A percentile compares a stretch with the other conserved stretches of the same genome.
phyloP scores from a whole-genome alignment of 352 stramenopile species.

The Phytopythium chamaehyphon region DNA sequence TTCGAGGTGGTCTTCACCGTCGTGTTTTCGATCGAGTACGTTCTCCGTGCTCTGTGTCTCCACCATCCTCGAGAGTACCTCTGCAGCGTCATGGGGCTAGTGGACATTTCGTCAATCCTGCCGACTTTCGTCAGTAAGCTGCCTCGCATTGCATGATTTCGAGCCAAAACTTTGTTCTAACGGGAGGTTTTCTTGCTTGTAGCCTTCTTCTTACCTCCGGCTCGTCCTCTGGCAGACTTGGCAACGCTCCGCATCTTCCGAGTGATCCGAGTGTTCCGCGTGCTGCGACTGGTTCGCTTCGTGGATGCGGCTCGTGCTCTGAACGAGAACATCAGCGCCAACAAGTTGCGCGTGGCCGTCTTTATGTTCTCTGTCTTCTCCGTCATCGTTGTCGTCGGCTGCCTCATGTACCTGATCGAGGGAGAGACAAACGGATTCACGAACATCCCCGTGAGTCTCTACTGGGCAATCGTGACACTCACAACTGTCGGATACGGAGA shows the following conservation, averaged over 20 bases:
- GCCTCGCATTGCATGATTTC: neutral
- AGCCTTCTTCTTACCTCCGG: conserved; percentile 50
- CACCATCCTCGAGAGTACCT: conserved; percentile 57
- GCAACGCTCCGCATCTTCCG: conserved; percentile 74
- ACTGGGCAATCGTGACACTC: conserved; percentile 87
- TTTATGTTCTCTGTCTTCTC: conserved; percentile 74
- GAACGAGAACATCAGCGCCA: conserved; percentile 76
- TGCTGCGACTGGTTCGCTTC: conserved; percentile 69
- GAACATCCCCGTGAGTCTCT: conserved; percentile 86
- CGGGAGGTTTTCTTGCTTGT: neutral
- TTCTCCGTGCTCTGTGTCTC: conserved; percentile 58
- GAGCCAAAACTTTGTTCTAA: too few relatives aligned
- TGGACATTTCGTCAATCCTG: conserved; percentile 77
- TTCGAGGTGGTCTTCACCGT: conserved; percentile 84
- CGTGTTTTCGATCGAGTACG: conserved; percentile 81
- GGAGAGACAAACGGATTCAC: conserved; percentile 72
- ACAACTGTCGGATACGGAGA: conserved; percentile 86
- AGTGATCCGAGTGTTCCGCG: conserved; percentile 72
- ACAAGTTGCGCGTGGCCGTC: conserved; percentile 74
- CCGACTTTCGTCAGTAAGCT: conserved; percentile 48
- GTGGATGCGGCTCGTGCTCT: conserved; percentile 60
- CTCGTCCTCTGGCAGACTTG: conserved; percentile 56
- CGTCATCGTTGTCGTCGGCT: conserved; percentile 80
- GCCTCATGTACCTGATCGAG: conserved; percentile 83
- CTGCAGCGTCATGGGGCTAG: conserved; percentile 65